Percentiles rank a stretch among this genome's conserved stretches.
Evolutionary conservation across 202 grass and related monocot genomes (phyloP).

Genomic region (Carex arenaria): DNA sequence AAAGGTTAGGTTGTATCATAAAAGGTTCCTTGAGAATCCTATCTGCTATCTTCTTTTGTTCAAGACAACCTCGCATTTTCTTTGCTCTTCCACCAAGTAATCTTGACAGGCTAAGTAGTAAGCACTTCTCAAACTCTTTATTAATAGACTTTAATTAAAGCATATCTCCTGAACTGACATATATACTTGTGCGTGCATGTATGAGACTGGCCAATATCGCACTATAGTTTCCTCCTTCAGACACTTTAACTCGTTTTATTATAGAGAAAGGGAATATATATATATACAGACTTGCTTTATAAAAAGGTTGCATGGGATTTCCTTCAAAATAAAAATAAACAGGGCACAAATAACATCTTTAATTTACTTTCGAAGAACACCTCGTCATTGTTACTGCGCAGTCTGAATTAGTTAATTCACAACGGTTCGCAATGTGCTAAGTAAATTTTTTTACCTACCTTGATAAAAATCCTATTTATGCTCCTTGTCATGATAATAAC

Average conservation of each 20-base stretch:
- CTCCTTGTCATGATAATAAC: not conserved
- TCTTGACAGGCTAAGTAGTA: slow-evolving; percentile 2
- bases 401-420: no score
- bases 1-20: not conserved
- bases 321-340: not conserved
- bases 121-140: not conserved
- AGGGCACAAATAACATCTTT: not conserved
- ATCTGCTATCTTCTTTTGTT: not conserved
- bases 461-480: no score
- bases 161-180: not conserved
- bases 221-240: not conserved
- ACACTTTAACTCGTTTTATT: not conserved
- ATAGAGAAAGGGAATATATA: not conserved
- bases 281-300: not conserved
- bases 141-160: not conserved
- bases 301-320: not conserved
- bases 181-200: no score
- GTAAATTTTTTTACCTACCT: no score
- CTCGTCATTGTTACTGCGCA: not conserved
- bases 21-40: not conserved
- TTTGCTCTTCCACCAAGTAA: not conserved
- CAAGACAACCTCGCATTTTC: not conserved
- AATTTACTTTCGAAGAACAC: not conserved
- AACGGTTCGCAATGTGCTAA: no score
- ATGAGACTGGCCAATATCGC: not conserved